Conservation (phyloP, 1,284 basidiomycete species). For the Cryptococcus sp. region DNA sequence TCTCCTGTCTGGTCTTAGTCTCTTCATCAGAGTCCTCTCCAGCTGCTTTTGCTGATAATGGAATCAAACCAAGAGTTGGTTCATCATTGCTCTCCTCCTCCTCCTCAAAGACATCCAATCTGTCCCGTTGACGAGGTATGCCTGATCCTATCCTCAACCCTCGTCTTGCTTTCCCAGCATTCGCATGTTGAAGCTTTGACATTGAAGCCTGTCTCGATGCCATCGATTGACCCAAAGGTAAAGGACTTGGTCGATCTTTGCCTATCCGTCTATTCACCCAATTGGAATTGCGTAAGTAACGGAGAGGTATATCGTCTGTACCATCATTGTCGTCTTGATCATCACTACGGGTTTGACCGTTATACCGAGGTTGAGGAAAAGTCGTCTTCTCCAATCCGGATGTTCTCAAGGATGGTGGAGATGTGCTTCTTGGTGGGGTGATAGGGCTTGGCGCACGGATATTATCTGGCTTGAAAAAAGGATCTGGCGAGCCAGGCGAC, state of each 20-base stretch:
- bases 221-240: conserved; percentile 12
- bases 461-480: not conserved
- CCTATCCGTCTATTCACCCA: conserved; percentile 16
- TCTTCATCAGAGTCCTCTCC: conserved; percentile 15
- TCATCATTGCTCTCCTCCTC: conserved; percentile 8
- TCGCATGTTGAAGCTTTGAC: not conserved
- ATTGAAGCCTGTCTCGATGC: not conserved
- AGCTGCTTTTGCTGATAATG: conserved; percentile 12
- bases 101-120: too few species aligned
- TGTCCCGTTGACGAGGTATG: too few species aligned
- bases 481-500: not conserved
- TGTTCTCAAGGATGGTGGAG: not conserved
- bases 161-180: too few species aligned
- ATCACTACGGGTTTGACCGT: not conserved
- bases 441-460: not conserved
- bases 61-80: conserved; percentile 28
- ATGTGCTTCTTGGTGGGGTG: not conserved
- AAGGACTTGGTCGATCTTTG: conserved; percentile 24
- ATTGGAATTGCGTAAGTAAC: conserved; percentile 21
- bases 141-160: too few species aligned
- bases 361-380: not conserved
- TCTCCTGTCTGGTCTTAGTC: conserved; percentile 3
- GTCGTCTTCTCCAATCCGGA: not conserved
- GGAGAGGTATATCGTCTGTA: conserved; percentile 19
- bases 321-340: not conserved